A percentile compares a stretch with the other conserved stretches of the same genome.
phyloP scores from a whole-genome alignment of 805 yeast species.

The Teunomyces funiuensis region DNA sequence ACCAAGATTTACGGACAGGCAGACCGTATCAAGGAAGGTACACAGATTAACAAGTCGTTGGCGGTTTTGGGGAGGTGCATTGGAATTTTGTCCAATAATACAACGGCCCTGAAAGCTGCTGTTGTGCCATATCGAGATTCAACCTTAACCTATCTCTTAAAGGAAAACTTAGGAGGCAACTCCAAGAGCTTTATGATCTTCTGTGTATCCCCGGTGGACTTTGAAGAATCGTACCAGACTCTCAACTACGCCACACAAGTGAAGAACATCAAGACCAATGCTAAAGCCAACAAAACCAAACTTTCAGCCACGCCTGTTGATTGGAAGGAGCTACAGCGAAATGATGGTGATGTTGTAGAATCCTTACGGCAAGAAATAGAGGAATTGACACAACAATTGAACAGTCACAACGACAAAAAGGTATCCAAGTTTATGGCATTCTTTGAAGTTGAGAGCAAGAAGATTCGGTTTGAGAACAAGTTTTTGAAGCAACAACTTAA shows the following conservation, averaged over 20 bases:
- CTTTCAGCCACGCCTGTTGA: slow-evolving; percentile 27
- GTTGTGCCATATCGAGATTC: slow-evolving; percentile 76
- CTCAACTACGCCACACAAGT: slow-evolving; percentile 78
- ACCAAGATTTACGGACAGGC: slow-evolving; percentile 58
- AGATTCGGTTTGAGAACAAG: slow-evolving; percentile 35
- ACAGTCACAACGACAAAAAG: slow-evolving; percentile 13
- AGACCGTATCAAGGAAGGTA: slow-evolving; percentile 68
- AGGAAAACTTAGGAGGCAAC: slow-evolving; percentile 78
- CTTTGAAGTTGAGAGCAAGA: slow-evolving; percentile 30
- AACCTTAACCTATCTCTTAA: slow-evolving; percentile 67
- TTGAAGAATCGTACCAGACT: slow-evolving; percentile 75
- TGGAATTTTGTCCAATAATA: slow-evolving; percentile 46
- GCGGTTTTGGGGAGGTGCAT: slow-evolving; percentile 76
- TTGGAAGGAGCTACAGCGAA: slow-evolving; percentile 29
- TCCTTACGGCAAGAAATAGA: slow-evolving; percentile 32
- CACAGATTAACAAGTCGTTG: slow-evolving; percentile 73
- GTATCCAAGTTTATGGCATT: slow-evolving; percentile 28
- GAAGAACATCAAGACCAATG: slow-evolving; percentile 63
- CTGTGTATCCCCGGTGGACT: slow-evolving; percentile 77
- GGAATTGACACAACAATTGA: slow-evolving; percentile 26
- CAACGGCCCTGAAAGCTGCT: slow-evolving; percentile 22
- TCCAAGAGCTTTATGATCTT: slow-evolving; percentile 89
- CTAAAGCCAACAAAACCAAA: slow-evolving; percentile 42
- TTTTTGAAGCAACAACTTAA: slow-evolving; percentile 25
- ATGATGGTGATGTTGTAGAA: slow-evolving; percentile 27